Evolutionary conservation across 2,329 filamentous ascomycete genomes (phyloP).

Genomic region (Leptographium lundbergii): DNA sequence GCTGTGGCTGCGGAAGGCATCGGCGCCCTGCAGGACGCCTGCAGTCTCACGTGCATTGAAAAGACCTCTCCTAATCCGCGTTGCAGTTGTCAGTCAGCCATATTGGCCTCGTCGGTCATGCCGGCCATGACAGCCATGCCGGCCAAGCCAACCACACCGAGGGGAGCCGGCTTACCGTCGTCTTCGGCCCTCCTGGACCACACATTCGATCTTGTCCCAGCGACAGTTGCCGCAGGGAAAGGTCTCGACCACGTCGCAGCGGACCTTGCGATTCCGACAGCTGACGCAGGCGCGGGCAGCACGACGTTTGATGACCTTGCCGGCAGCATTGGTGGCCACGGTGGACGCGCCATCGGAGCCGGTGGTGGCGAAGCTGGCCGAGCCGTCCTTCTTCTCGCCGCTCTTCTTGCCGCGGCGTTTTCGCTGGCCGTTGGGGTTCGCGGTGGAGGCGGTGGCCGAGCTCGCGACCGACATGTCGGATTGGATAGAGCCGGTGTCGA

Average conservation of each 20-base stretch:
- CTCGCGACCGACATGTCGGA: not conserved
- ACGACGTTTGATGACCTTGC: constrained; percentile 58
- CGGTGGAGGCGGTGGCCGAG: not conserved
- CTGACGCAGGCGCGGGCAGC: constrained; percentile 87
- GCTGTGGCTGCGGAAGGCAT: constrained; percentile 4
- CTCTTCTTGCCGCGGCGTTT: constrained; percentile 10
- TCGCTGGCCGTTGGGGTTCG: constrained; percentile 2
- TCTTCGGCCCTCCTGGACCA: constrained; percentile 69
- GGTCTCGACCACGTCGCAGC: constrained; percentile 85
- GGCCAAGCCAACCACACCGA: not conserved
- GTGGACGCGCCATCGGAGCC: constrained; percentile 8
- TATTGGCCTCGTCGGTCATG: not conserved
- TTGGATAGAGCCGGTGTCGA: not conserved
- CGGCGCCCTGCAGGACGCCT: constrained; percentile 2
- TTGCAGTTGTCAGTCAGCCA: not conserved
- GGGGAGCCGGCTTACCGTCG: constrained; percentile 54
- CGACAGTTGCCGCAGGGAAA: constrained; percentile 81
- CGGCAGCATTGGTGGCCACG: constrained; percentile 21
- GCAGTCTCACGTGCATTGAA: constrained; percentile 11
- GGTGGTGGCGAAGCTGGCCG: constrained; percentile 2
- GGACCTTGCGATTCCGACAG: constrained; percentile 79
- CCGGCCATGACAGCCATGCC: not conserved
- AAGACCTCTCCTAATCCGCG: constrained; percentile 6
- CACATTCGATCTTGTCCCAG: constrained; percentile 65
- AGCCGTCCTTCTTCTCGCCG: constrained; percentile 8